Percentiles rank a stretch among this genome's conserved stretches.
Conservation (phyloP, 2,329 filamentous ascomycete genomes). For the Cadophora gregata region DNA sequence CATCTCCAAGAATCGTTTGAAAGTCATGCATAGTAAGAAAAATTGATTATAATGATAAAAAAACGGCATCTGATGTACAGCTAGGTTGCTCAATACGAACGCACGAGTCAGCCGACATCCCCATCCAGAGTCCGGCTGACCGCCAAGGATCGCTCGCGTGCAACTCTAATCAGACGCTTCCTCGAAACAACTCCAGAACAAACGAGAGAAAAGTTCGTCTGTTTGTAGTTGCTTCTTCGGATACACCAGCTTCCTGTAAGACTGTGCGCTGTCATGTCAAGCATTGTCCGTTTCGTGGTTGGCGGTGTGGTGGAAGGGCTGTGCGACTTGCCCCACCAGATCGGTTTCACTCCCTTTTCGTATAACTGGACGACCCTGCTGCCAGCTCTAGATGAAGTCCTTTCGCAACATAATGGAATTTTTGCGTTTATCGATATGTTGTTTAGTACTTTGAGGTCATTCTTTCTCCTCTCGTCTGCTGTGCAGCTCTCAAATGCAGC, state of each 20-base stretch:
- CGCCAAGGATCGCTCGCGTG: not conserved
- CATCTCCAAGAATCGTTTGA: too few relatives aligned
- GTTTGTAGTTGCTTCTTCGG: constrained; percentile 6
- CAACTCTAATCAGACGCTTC: not conserved
- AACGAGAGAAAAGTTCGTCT: constrained; percentile 26
- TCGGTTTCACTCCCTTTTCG: constrained; percentile 21
- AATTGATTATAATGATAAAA: too few relatives aligned
- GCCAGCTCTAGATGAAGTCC: not conserved
- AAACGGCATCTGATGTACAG: not conserved
- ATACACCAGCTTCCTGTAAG: constrained; percentile 18
- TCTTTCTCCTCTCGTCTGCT: constrained; percentile 20
- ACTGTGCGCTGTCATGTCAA: constrained; percentile 24
- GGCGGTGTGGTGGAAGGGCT: constrained; percentile 19
- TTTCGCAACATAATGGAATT: not conserved
- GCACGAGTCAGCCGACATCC: constrained; percentile 1
- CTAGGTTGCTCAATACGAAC: too few relatives aligned
- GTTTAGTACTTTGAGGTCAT: constrained; percentile 15
- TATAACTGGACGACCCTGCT: constrained; percentile 26
- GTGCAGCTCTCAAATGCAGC: constrained; percentile 12
- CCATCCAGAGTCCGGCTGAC: not conserved
- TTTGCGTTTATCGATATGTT: constrained; percentile 21
- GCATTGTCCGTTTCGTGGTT: constrained; percentile 25
- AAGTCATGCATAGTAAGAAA: too few relatives aligned
- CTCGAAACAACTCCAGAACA: constrained; percentile 5
- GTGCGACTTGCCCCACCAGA: constrained; percentile 24